Base-by-base conservation (phyloP, 2,329 filamentous ascomycete species). In the Phyllosticta paracitricarpa region DNA sequence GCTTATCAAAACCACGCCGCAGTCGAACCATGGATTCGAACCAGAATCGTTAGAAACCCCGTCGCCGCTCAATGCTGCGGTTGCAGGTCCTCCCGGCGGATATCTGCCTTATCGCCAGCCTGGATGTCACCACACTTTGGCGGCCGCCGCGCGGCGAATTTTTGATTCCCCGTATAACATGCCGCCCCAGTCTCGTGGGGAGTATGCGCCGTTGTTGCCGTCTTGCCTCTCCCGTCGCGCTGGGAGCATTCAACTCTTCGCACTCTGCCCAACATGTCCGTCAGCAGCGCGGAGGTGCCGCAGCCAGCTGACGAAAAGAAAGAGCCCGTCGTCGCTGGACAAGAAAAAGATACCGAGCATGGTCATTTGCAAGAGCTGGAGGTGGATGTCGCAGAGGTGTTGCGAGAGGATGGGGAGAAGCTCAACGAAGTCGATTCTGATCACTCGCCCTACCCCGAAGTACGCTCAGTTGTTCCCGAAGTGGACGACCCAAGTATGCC, bases 391-490 rank as follows among this genome's bases (percentile, higher is more conserved):
- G 54, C 54, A 5, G 59, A 57, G 55, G 59, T 55, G 19, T 19
- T 61, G 59, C 30, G 30, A 9, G 59, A 57, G 22, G 58, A 54
- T 2, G 54, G 48, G 10, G 52, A 54, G 52, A 57, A 57, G 51
- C 48, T 57, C 19, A 26, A 51, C 26, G 59, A 61, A 17, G 28
- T 61, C 35, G 59, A 61, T 25, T 48, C 59, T n/a, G 54, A 61
- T 30, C 59, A 61, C 30, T 61, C 59, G 30, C 59, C 59, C 12
- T 61, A 61, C 26, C 55, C 59, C 22, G 59, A 61, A 57, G 59
- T 61, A 2, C 54, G 59, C 5, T 54, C 54, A 17, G 59, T 61
- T 12, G 59, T 61, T 12, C 59, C 59, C n/a, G 59, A 61, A 54
- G 59, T 61, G 9, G 59, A 61, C n/a, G 59, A 61, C 17, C 55